A percentile compares a stretch with the other conserved stretches of the same genome.
Conservation (phyloP, 139 green algal species). For the Chlamydomonas incerta region DNA sequence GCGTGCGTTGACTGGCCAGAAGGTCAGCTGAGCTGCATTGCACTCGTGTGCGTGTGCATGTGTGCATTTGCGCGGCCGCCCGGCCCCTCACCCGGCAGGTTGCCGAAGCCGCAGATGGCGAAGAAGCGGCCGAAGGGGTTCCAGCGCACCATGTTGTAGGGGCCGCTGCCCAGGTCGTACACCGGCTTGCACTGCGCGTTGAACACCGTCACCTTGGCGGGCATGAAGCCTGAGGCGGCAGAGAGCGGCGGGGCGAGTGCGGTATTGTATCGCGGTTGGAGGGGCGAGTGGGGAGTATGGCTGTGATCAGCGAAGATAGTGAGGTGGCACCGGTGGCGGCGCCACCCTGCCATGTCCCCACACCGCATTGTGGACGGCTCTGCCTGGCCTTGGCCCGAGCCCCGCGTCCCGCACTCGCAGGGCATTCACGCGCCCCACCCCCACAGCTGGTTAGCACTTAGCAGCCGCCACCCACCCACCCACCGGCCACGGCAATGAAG, state of each 20-base stretch:
- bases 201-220: conserved; percentile 89
- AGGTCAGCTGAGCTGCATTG: too few species aligned
- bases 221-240: conserved; percentile 77
- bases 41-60: too few species aligned
- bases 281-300: too few species aligned
- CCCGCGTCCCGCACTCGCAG: too few species aligned
- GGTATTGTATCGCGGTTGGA: background rate
- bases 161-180: conserved; percentile 88
- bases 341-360: too few species aligned
- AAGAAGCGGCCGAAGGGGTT: conserved; percentile 90
- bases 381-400: too few species aligned
- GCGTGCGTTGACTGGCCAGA: too few species aligned
- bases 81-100: conserved; percentile 67
- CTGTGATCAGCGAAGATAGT: too few species aligned
- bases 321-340: too few species aligned
- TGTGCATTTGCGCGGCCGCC: too few species aligned
- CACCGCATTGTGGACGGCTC: too few species aligned
- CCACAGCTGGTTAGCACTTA: background rate
- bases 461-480: background rate
- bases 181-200: conserved; percentile 84
- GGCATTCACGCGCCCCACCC: too few species aligned
- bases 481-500: conserved; percentile 84
- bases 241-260: background rate
- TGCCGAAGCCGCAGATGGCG: conserved; percentile 83
- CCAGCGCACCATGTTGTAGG: conserved; percentile 90